Conservation (phyloP, 169 alveolate species). For the Neospora caninum region DNA sequence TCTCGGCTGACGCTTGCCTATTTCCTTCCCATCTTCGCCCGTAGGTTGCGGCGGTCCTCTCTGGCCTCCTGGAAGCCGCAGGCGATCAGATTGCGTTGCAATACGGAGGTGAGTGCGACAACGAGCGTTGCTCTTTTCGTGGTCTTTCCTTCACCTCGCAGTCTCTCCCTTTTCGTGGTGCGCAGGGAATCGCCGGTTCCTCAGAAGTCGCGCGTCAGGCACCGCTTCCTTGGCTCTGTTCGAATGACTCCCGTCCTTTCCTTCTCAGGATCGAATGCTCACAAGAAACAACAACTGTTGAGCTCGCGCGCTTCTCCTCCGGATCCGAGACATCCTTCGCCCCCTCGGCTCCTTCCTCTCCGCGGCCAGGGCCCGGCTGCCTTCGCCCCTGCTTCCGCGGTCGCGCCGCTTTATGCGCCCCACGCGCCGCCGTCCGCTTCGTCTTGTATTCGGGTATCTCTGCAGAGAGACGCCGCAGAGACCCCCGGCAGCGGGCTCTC, state of each 20-base stretch:
- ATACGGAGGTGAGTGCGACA: constrained; percentile 23
- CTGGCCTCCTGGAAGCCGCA: constrained; percentile 22
- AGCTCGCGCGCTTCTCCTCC: not conserved
- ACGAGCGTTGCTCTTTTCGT: no score
- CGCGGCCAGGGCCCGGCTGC: not conserved
- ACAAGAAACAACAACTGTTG: constrained; percentile 4
- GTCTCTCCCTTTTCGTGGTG: no score
- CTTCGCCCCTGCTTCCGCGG: not conserved
- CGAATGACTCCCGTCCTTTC: not conserved
- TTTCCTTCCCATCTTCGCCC: not conserved
- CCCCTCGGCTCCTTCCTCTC: not conserved
- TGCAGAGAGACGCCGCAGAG: not conserved
- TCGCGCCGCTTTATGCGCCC: not conserved
- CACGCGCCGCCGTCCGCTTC: not conserved
- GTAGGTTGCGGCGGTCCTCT: not conserved
- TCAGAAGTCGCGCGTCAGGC: no score
- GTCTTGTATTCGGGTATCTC: not conserved
- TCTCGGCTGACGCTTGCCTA: no score
- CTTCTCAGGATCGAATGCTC: constrained; percentile 38
- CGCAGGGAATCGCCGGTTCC: no score
- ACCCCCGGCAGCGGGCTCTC: not conserved
- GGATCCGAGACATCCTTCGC: not conserved
- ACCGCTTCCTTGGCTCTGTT: no score
- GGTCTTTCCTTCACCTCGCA: no score
- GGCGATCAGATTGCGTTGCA: constrained; percentile 46